Percentiles rank a stretch among this genome's conserved stretches.
These are phyloP conservation scores for Pseudodiploospora longispora DNA, from an alignment of 2,329 filamentous ascomycete genomes.

Conservation along the genomic window DNA sequence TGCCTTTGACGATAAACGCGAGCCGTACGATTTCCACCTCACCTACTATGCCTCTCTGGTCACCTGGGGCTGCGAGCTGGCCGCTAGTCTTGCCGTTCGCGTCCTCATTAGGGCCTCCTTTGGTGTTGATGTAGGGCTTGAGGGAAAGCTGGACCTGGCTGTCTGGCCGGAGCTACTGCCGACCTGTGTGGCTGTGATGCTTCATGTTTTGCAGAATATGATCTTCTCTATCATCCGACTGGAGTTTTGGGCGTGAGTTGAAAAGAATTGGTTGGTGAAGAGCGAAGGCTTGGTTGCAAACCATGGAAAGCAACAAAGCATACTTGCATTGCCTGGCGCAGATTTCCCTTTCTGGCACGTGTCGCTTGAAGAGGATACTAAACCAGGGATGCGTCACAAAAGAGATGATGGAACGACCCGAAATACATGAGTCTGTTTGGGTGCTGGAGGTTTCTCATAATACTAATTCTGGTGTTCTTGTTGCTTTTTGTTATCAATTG, in stretches of 20 bases:
- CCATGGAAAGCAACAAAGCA: no score
- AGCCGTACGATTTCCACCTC: slow-evolving; percentile 52
- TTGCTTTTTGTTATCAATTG: neutral
- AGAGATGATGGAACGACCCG: no score
- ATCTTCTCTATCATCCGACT: slow-evolving; percentile 60
- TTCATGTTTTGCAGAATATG: slow-evolving; percentile 67
- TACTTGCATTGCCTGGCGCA: no score
- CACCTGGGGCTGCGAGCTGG: slow-evolving; percentile 60
- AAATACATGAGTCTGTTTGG: no score
- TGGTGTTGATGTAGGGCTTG: slow-evolving; percentile 53
- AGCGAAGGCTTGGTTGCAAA: neutral
- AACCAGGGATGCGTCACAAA: no score
- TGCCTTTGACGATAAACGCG: slow-evolving; percentile 44
- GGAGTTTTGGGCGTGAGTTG: slow-evolving; percentile 36
- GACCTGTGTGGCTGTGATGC: slow-evolving; percentile 55
- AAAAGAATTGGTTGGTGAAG: neutral
- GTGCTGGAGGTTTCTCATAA: no score
- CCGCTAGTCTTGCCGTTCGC: slow-evolving; percentile 52
- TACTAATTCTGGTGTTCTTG: neutral
- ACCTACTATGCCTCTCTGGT: slow-evolving; percentile 56
- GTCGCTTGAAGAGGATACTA: no score
- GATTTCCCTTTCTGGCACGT: no score
- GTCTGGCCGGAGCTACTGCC: slow-evolving; percentile 61
- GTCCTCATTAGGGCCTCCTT: slow-evolving; percentile 51
- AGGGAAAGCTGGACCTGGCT: slow-evolving; percentile 56